phyloP scores from a whole-genome alignment of 2,329 filamentous ascomycete species.

The Claviceps arundinis region DNA sequence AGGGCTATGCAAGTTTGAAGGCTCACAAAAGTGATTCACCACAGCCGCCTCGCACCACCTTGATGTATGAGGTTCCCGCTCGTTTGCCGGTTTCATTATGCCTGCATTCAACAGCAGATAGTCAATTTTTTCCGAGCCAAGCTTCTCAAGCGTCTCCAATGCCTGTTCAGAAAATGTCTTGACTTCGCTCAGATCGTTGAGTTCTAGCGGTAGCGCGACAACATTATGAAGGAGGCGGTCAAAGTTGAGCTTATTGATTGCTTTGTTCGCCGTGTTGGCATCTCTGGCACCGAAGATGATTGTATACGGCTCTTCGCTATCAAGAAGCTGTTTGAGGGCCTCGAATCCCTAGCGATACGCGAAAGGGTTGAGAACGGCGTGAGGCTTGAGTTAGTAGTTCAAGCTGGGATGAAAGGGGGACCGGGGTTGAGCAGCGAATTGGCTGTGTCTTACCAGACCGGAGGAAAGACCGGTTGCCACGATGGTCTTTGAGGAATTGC shows the following conservation, averaged over 20 bases:
- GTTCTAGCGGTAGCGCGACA: conserved; percentile 34
- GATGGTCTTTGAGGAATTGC: conserved; percentile 29
- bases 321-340: conserved; percentile 36
- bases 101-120: conserved; percentile 37
- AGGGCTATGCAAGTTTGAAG: not conserved
- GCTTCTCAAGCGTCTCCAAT: conserved; percentile 17
- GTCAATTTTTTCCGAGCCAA: conserved; percentile 30
- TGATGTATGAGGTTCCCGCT: conserved; percentile 25
- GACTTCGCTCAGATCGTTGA: conserved; percentile 30
- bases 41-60: conserved; percentile 37
- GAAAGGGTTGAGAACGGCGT: not conserved
- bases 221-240: conserved; percentile 27
- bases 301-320: conserved; percentile 27
- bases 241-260: conserved; percentile 26
- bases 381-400: not conserved
- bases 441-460: conserved; percentile 26
- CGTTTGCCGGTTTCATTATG: conserved; percentile 21
- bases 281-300: conserved; percentile 38
- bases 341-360: conserved; percentile 34
- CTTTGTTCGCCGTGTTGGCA: conserved; percentile 21
- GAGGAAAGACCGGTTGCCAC: conserved; percentile 38
- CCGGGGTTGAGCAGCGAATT: not conserved
- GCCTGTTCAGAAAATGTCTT: conserved; percentile 32
- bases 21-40: conserved; percentile 40
- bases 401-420: not conserved